Conservation (phyloP, 495 filamentous ascomycete genomes). For the Neurospora sublineolata region DNA sequence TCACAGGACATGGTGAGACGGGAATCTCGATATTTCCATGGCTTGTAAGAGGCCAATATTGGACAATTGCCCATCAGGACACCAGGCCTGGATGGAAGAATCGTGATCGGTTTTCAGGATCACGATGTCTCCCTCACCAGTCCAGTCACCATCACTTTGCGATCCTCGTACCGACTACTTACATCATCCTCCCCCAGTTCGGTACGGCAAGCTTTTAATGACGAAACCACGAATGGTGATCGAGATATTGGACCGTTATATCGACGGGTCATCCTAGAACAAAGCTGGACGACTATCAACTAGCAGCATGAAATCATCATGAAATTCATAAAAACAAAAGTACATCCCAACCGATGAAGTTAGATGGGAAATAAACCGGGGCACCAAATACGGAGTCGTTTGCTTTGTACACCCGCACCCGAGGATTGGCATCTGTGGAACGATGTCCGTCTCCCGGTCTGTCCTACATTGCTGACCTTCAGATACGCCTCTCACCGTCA, state of each 20-base stretch:
- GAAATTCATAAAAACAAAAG: not conserved
- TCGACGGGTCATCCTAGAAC: not conserved
- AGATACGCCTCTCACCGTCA: not conserved
- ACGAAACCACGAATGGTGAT: not conserved
- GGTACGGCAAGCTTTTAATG: not conserved
- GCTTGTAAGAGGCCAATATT: not conserved
- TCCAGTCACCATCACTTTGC: not conserved
- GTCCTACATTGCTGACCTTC: not conserved
- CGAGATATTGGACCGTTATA: not conserved
- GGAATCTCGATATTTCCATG: not conserved
- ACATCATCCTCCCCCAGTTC: not conserved
- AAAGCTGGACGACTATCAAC: not conserved
- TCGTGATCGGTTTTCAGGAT: not conserved
- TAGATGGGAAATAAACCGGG: not conserved
- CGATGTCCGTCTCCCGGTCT: not conserved
- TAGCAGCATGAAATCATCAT: not conserved
- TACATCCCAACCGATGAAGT: not conserved
- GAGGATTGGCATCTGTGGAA: not conserved
- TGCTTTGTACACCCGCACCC: not conserved
- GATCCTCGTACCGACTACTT: not conserved
- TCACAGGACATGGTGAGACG: not conserved
- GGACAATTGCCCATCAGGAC: not conserved
- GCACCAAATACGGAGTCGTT: not conserved
- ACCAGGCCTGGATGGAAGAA: not conserved
- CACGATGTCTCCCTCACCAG: not conserved